Percentiles rank a stretch among this genome's conserved stretches.
Evolutionary conservation across 139 green algal genomes (phyloP).

Genomic region (Asterochloris sp.): DNA sequence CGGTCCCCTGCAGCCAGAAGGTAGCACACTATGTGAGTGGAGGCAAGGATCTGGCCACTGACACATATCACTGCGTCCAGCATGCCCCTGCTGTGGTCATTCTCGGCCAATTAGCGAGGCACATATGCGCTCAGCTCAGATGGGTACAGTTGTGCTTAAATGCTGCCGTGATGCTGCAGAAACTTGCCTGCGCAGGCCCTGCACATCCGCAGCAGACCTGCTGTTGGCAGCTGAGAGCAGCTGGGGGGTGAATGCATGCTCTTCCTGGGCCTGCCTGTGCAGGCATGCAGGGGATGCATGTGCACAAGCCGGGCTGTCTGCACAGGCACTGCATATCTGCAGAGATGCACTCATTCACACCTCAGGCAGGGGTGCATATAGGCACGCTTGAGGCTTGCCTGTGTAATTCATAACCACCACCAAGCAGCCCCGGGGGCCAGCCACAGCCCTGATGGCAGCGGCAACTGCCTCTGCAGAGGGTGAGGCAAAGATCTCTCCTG

Average conservation of each 20-base stretch:
- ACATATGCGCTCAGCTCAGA: too few species aligned
- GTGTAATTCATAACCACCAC: slow-evolving; percentile 93
- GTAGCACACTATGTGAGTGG: background rate
- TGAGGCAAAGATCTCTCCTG: slow-evolving; percentile 85
- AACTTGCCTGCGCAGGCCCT: background rate
- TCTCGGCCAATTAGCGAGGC: too few species aligned
- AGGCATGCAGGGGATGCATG: background rate
- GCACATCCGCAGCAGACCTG: background rate
- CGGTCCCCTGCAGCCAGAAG: slow-evolving; percentile 61
- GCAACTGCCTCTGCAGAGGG: slow-evolving; percentile 75
- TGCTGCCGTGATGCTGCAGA: too few species aligned
- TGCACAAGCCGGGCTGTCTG: background rate
- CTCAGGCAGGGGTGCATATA: background rate
- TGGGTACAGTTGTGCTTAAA: too few species aligned
- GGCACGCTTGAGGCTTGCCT: slow-evolving; percentile 19
- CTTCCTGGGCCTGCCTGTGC: too few species aligned
- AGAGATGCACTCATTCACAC: background rate
- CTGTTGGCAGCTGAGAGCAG: background rate
- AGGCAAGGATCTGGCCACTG: background rate
- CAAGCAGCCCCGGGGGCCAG: slow-evolving; percentile 59
- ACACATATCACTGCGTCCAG: too few species aligned
- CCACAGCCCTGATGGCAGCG: slow-evolving; percentile 69
- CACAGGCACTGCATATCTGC: background rate
- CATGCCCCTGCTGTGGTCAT: too few species aligned
- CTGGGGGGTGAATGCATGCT: too few species aligned